phyloP scores from a whole-genome alignment of 1,284 basidiomycete genomes.

The Abortiporus biennis region DNA sequence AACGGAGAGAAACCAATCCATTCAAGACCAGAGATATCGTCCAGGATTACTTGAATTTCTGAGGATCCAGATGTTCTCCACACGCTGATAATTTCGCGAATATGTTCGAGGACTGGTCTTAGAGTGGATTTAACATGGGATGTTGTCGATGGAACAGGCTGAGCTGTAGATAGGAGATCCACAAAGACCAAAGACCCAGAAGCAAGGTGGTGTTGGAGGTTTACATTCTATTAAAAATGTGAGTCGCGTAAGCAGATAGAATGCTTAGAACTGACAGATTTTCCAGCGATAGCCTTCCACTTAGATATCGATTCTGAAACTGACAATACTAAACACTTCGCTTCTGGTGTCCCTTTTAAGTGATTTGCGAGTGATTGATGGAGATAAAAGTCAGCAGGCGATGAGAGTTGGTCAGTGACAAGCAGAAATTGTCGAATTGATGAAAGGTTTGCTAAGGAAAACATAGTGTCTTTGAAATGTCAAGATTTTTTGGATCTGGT shows the following conservation, averaged over 20 bases:
- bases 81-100: slow-evolving; percentile 19
- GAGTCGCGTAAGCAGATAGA: slow-evolving; percentile 34
- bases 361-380: slow-evolving; percentile 43
- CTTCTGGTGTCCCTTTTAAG: slow-evolving; percentile 38
- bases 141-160: slow-evolving; percentile 14
- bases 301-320: slow-evolving; percentile 48
- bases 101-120: slow-evolving; percentile 27
- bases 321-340: slow-evolving; percentile 45
- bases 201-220: slow-evolving; percentile 37
- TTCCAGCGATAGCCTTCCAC: slow-evolving; percentile 57
- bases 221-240: slow-evolving; percentile 38
- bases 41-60: slow-evolving; percentile 51
- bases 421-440: slow-evolving; percentile 41
- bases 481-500: neutral
- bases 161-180: slow-evolving; percentile 31
- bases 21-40: slow-evolving; percentile 57
- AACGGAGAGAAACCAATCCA: slow-evolving; percentile 55
- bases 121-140: slow-evolving; percentile 19
- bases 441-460: slow-evolving; percentile 41
- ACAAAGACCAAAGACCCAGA: slow-evolving; percentile 45
- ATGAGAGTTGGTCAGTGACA: slow-evolving; percentile 59
- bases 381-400: slow-evolving; percentile 64
- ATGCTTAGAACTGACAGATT: too few relatives aligned
- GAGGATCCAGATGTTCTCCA: slow-evolving; percentile 9
- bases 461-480: slow-evolving; percentile 21